A percentile compares a stretch with the other conserved stretches of the same genome.
These are phyloP conservation scores for Epichloe scottii DNA, from an alignment of 2,329 filamentous ascomycete genomes.

Conservation along the genomic window DNA sequence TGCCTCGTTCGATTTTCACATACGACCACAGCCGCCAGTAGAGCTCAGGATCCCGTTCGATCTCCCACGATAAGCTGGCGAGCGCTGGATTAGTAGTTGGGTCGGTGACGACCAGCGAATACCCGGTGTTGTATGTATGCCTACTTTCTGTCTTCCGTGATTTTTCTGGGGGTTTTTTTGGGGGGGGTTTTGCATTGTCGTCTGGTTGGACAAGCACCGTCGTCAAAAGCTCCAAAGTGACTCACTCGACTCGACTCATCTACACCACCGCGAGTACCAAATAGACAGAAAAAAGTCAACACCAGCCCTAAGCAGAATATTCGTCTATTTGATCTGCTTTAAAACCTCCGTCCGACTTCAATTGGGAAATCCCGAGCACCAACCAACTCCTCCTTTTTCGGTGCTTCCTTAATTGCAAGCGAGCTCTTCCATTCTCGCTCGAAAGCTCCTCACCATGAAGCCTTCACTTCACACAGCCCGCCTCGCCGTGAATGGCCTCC, in stretches of 20 bases:
- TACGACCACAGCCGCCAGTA: slow-evolving; percentile 2
- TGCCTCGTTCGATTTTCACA: neutral
- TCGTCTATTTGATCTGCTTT: too few species aligned
- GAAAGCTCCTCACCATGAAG: slow-evolving; percentile 17
- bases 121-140: slow-evolving; percentile 3
- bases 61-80: slow-evolving; percentile 3
- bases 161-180: neutral
- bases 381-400: too few species aligned
- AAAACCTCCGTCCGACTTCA: too few species aligned
- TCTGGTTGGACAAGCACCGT: too few species aligned
- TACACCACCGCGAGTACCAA: too few species aligned
- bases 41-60: slow-evolving; percentile 1
- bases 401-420: neutral
- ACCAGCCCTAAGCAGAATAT: too few species aligned
- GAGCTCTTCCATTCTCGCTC: neutral
- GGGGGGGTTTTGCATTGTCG: too few species aligned
- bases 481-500: slow-evolving; percentile 22
- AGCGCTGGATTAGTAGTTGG: slow-evolving; percentile 2
- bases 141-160: too few species aligned
- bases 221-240: too few species aligned
- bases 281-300: too few species aligned
- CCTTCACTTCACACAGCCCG: slow-evolving; percentile 21
- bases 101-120: slow-evolving; percentile 5
- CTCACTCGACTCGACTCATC: too few species aligned
- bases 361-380: too few species aligned